Evolutionary conservation across 225 moss, liverwort and hornwort genomes (phyloP).

Genomic region (Physcomitrium patens): DNA sequence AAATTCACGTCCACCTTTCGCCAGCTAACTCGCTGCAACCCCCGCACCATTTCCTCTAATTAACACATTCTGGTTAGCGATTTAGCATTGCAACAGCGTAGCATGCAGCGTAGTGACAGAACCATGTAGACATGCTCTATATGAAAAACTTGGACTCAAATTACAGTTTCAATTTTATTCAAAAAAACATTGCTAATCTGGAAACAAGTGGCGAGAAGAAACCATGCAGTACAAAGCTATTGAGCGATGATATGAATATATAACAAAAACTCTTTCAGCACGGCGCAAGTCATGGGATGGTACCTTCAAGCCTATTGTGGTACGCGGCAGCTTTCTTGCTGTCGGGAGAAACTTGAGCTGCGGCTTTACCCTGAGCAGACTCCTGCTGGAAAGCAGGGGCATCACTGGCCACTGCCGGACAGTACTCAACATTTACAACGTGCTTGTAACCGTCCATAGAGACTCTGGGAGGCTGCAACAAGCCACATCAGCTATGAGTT

Average conservation of each 20-base stretch:
- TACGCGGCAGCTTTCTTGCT: constrained; percentile 63
- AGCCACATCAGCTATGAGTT: constrained; percentile 23
- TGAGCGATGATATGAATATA: no score
- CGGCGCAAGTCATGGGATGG: neutral
- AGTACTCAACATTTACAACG: constrained; percentile 71
- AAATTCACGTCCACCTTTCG: constrained; percentile 93
- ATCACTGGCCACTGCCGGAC: constrained; percentile 69
- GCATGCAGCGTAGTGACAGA: neutral
- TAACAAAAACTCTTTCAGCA: neutral
- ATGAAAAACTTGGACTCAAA: no score
- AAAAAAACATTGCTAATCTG: neutral
- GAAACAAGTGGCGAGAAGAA: constrained; percentile 10
- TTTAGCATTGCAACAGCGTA: constrained; percentile 10
- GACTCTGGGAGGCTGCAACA: constrained; percentile 65
- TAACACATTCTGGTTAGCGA: constrained; percentile 23
- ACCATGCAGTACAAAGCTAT: constrained; percentile 2
- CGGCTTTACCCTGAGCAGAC: constrained; percentile 82
- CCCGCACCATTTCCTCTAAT: constrained; percentile 91
- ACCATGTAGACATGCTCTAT: no score
- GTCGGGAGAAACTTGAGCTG: constrained; percentile 69
- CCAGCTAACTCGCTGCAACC: constrained; percentile 85
- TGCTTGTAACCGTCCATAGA: constrained; percentile 85
- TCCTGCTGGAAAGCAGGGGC: constrained; percentile 70
- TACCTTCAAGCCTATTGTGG: constrained; percentile 66
- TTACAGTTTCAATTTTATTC: no score